phyloP scores from a whole-genome alignment of 257 asterid species.

The Penstemon eatonii region DNA sequence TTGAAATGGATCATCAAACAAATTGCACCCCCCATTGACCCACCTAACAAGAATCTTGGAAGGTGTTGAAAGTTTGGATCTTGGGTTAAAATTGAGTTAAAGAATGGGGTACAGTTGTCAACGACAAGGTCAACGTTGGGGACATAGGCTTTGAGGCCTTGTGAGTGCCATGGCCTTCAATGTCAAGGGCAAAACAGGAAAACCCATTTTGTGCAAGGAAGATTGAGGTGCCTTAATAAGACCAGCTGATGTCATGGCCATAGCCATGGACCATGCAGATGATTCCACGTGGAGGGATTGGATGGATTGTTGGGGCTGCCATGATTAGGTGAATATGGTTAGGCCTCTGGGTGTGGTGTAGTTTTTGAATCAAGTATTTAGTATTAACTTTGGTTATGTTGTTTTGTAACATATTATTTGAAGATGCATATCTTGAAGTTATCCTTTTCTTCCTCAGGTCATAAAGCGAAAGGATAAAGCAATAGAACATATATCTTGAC shows the following conservation, averaged over 20 bases:
- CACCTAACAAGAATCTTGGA: constrained; percentile 60
- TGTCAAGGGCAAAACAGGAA: constrained; percentile 83
- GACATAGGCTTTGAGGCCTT: constrained; percentile 75
- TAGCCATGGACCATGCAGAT: constrained; percentile 90
- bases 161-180: constrained; percentile 90
- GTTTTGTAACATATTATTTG: constrained; percentile 12
- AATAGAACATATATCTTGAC: constrained; percentile 14
- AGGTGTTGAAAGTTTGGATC: constrained; percentile 36
- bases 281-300: constrained; percentile 61
- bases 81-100: constrained; percentile 31
- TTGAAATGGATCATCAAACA: constrained; percentile 64
- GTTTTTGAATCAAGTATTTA: not conserved
- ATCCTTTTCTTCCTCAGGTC: constrained; percentile 24
- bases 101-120: constrained; percentile 57
- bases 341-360: too few relatives aligned
- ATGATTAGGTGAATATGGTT: constrained; percentile 78
- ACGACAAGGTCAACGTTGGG: constrained; percentile 67
- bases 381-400: not conserved
- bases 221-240: constrained; percentile 75
- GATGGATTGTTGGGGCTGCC: constrained; percentile 49
- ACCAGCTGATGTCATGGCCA: constrained; percentile 92
- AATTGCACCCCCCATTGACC: constrained; percentile 91
- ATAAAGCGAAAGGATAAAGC: constrained; percentile 32
- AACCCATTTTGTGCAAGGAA: constrained; percentile 79
- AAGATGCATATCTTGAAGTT: constrained; percentile 17